Base-by-base conservation (phyloP, 192 early-diverging fungal genomes). In the Chytriomyces confervae region DNA sequence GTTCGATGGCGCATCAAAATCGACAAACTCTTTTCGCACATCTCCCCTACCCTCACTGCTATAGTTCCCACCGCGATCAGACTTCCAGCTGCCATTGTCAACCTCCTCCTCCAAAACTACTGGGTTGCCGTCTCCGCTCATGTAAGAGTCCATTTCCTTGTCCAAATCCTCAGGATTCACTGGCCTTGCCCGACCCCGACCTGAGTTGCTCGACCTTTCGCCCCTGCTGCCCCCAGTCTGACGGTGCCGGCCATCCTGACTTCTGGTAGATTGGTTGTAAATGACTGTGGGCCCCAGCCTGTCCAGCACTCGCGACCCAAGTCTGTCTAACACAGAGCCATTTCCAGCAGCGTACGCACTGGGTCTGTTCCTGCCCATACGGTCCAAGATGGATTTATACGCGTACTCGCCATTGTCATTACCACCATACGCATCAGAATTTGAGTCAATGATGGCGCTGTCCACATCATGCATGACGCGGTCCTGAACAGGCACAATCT, bases 51-150 rank as follows among this genome's bases (percentile, higher is more conserved):
- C 29, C 63, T 27, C 69, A 61, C 8, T n/a, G 45, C 46, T 57
- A 13, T 13, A 20, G 20, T n/a, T 57, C 20, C 53, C 60, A 7
- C 16, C 61, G 51, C 7, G 18, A 24, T 65, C 49, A 44, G n/a
- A 46, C n/a, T 66, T 64, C 20, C 24, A 36, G 36, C 36, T 36
- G 36, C 36, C 74, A 23, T 51, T 11, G 11, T 36, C 36, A 46
- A 66, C 66, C 50, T 70, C 47, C 1, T 70, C 69, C n/a, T 24
- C 50, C 11, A 70, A 20, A 27, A 11, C 48, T 9, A 68, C 66
- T n/a, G 72, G 72, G 24, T 75, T 50, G 6, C 74, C 74, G 23
- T 76, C 74, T 7, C 74, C 74, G 27, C 23, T 76, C 63, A 76
- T 51, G 63, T 76, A 76, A 7, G 63, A 4, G 27, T 76, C 74